phyloP scores from a whole-genome alignment of 2,329 filamentous ascomycete genomes.

The Sclerotinia minor region DNA sequence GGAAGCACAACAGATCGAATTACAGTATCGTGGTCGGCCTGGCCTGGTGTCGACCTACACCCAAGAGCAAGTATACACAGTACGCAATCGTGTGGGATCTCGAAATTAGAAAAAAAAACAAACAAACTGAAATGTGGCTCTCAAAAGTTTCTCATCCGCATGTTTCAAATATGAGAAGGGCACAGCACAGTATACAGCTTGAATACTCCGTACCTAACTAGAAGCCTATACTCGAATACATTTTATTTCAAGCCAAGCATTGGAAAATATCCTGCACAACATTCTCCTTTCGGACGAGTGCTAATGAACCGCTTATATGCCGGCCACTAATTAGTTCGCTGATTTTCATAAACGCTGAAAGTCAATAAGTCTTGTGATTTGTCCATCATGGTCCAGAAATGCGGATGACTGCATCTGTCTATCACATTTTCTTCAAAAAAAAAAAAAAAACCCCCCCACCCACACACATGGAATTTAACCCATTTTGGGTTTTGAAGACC shows the following conservation, averaged over 20 bases:
- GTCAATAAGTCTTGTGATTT: conserved; percentile 22
- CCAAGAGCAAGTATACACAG: not conserved
- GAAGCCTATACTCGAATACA: not conserved
- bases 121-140: not conserved
- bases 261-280: conserved; percentile 11
- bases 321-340: conserved; percentile 10
- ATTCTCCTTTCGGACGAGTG: conserved; percentile 15
- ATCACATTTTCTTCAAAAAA: conserved; percentile 26
- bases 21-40: conserved; percentile 21
- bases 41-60: conserved; percentile 1
- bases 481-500: conserved; percentile 10
- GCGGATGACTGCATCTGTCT: conserved; percentile 26
- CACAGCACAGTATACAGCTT: not conserved
- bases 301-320: conserved; percentile 15
- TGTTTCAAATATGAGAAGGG: conserved; percentile 6
- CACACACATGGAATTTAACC: conserved; percentile 16
- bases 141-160: not conserved
- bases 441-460: no score
- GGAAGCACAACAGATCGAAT: conserved; percentile 21
- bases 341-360: conserved; percentile 20
- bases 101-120: not conserved
- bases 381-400: conserved; percentile 19
- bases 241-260: conserved; percentile 15
- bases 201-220: no score
- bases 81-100: not conserved